Evolutionary conservation across 306 rosid genomes (phyloP).

Genomic region (Gleditsia sinensis): DNA sequence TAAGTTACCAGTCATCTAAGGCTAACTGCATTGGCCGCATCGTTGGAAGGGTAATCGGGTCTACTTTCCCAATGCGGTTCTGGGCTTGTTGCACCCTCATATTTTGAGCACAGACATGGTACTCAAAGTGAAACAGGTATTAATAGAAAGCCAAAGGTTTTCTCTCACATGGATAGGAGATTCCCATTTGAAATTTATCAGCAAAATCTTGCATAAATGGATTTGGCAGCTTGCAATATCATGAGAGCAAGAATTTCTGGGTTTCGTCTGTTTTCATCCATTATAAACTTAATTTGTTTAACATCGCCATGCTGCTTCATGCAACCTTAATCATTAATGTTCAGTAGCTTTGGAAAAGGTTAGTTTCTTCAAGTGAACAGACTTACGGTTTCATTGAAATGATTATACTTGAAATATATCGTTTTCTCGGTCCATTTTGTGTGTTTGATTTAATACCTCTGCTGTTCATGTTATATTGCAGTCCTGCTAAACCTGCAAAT

Average conservation of each 20-base stretch:
- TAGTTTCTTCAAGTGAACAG: conserved; percentile 26
- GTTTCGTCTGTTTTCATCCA: conserved; percentile 23
- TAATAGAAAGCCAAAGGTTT: conserved; percentile 17
- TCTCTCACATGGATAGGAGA: conserved; percentile 25
- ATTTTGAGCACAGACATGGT: not conserved
- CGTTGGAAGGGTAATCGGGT: conserved; percentile 34
- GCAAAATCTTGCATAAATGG: conserved; percentile 5
- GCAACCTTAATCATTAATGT: conserved; percentile 6
- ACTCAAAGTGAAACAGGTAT: not conserved
- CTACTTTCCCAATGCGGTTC: conserved; percentile 37
- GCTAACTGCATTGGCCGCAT: conserved; percentile 38
- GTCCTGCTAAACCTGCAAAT: not conserved
- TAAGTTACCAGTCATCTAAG: conserved; percentile 34
- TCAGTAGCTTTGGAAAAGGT: conserved; percentile 34
- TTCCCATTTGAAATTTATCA: conserved; percentile 29
- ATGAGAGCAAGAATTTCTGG: conserved; percentile 27
- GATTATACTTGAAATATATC: conserved; percentile 6
- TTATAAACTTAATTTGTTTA: conserved; percentile 12
- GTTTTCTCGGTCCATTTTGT: conserved; percentile 16
- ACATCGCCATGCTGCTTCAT: conserved; percentile 23
- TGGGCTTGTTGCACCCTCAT: conserved; percentile 25
- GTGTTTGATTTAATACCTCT: not conserved
- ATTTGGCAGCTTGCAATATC: conserved; percentile 21
- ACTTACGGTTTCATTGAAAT: not conserved
- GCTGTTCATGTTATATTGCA: conserved; percentile 9